Evolutionary conservation across 345 rosid genomes (phyloP).

Genomic region (Angophora floribunda): DNA sequence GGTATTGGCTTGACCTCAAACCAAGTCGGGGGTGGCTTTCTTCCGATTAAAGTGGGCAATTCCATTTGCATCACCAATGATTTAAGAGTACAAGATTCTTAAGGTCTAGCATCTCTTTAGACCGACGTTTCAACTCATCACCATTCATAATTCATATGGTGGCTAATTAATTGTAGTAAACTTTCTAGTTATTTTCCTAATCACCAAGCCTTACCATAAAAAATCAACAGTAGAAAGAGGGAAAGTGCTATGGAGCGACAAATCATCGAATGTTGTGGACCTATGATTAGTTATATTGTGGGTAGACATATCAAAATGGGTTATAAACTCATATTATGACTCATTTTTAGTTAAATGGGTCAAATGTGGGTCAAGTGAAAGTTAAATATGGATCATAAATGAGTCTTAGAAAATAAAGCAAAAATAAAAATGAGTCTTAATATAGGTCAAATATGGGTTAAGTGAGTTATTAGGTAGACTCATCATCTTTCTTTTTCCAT

Average conservation of each 20-base stretch:
- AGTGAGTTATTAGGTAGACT: too few species aligned
- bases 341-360: too few species aligned
- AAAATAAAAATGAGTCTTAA: too few species aligned
- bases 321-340: too few species aligned
- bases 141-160: background rate
- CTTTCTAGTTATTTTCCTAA: background rate
- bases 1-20: background rate
- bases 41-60: background rate
- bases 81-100: background rate
- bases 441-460: too few species aligned
- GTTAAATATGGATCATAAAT: too few species aligned
- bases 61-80: background rate
- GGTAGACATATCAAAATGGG: too few species aligned
- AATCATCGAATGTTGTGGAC: rapidly evolving
- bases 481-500: too few species aligned
- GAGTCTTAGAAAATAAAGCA: too few species aligned
- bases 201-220: background rate
- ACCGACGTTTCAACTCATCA: background rate
- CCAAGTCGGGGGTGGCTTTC: background rate
- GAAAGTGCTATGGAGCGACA: background rate
- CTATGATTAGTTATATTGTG: background rate
- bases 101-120: background rate
- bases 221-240: rapidly evolving
- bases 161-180: background rate
- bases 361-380: too few species aligned